A percentile compares a stretch with the other conserved stretches of the same genome.
Evolutionary conservation across 805 yeast genomes (phyloP).

Genomic region (Kodamaea neixiangensis): DNA sequence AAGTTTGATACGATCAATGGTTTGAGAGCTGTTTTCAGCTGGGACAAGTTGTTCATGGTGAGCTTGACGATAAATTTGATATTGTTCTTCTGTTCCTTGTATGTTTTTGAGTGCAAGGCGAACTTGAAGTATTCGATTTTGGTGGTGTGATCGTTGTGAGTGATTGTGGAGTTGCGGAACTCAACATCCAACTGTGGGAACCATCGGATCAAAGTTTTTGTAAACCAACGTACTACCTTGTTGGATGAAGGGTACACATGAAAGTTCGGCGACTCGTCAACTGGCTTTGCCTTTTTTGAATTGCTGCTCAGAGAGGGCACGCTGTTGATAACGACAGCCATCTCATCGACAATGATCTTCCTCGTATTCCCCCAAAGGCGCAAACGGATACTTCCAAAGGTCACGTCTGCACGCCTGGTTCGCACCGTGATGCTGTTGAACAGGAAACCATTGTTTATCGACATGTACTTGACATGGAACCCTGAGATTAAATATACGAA

Average conservation of each 20-base stretch:
- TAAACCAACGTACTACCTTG: slow-evolving; percentile 10
- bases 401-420: slow-evolving; percentile 15
- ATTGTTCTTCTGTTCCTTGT: slow-evolving; percentile 17
- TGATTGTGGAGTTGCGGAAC: slow-evolving; percentile 15
- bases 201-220: slow-evolving; percentile 17
- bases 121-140: slow-evolving; percentile 24
- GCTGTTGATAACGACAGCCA: slow-evolving; percentile 14
- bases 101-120: slow-evolving; percentile 19
- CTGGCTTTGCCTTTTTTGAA: background rate
- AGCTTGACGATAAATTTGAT: slow-evolving; percentile 21
- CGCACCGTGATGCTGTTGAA: slow-evolving; percentile 30
- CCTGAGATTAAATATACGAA: slow-evolving; percentile 33
- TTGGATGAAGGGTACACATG: slow-evolving; percentile 20
- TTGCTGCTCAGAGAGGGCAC: background rate
- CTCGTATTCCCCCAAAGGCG: slow-evolving; percentile 42
- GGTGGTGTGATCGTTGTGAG: slow-evolving; percentile 6
- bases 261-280: background rate
- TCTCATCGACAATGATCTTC: slow-evolving; percentile 31
- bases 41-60: slow-evolving; percentile 13
- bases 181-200: slow-evolving; percentile 28
- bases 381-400: slow-evolving; percentile 27
- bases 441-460: slow-evolving; percentile 42
- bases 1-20: slow-evolving; percentile 5
- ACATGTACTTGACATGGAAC: slow-evolving; percentile 31
- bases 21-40: slow-evolving; percentile 12